Base-by-base conservation (phyloP, 2,329 filamentous ascomycete genomes). In the Pyricularia sp. region DNA sequence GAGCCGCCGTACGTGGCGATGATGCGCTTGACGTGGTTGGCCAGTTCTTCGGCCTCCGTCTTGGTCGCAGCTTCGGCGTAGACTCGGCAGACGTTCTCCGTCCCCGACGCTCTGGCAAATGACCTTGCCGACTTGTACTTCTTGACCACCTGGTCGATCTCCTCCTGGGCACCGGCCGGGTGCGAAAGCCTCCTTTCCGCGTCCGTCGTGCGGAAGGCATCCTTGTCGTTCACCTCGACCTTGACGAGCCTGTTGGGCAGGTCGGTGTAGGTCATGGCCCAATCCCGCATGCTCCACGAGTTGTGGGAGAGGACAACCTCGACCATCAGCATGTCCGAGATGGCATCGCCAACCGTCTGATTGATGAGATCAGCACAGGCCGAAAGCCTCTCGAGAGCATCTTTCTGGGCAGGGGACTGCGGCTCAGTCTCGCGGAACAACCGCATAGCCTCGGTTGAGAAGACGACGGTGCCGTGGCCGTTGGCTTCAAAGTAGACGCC, bases 401-500 rank as follows among this genome's bases (percentile, higher is more conserved):
- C 89, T 74, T 93, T 90, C 76, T 97, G 93, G 7, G 91, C 93
- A 0, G 94, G 93, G 0, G 91, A 96, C 75, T 96, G 88, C 6
- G 94, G 93, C 73, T 91, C 84, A 67, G 89, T 88, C 71, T 85
- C 88, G 69, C 82, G 83, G 78, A 99, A 96, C 62, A 85, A 83
- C 70, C 88, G 88, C 61, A 93, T 80, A 4, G 93, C 93, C 66
- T 90, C 87, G 66, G 89, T 85, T 0, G 91, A 96, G 82, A 99
- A 99, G 65, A 97, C 88, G 44, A 97, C 89, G 10, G 94, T 99
- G 69, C 94, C 94, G 76, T 99, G 94, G 33, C 94, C 94, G 74
- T 99, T 99, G 69, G 94, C 94, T 79, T 99, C 94, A 72, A 99
- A 99, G 80, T 99, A 99, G 64, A 97, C 91, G 65, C 94, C 94